Percentiles rank a stretch among this genome's conserved stretches.
phyloP scores from a whole-genome alignment of 2,329 filamentous ascomycete genomes.

The Arachnomyces sp. region DNA sequence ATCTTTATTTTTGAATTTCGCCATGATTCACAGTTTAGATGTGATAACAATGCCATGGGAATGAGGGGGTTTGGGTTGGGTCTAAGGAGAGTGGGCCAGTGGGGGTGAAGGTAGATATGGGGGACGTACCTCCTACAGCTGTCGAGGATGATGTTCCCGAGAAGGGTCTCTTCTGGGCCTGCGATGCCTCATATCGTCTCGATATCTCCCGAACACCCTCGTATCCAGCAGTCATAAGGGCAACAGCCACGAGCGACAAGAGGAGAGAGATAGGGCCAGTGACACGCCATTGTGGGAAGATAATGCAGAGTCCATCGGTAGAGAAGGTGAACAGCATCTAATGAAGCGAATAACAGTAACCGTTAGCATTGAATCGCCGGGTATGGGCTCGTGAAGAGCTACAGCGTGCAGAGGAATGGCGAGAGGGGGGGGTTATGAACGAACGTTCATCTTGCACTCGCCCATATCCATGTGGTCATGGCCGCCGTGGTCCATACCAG shows the following conservation, averaged over 20 bases:
- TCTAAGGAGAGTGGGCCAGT: too few relatives aligned
- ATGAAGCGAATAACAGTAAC: conserved; percentile 1
- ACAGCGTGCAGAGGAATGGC: not conserved
- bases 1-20: conserved; percentile 3
- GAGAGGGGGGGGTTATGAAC: conserved; percentile 24
- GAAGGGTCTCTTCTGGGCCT: conserved; percentile 30
- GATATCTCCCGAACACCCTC: conserved; percentile 74
- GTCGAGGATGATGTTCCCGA: too few relatives aligned
- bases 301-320: conserved; percentile 86
- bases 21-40: conserved; percentile 1
- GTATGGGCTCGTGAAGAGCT: not conserved
- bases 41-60: too few relatives aligned
- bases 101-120: not conserved
- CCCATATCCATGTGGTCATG: conserved; percentile 53
- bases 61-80: too few relatives aligned
- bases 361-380: not conserved
- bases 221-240: conserved; percentile 82
- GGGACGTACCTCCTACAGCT: not conserved
- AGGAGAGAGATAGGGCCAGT: conserved; percentile 64
- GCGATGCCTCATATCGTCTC: conserved; percentile 61
- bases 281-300: conserved; percentile 88
- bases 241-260: conserved; percentile 72
- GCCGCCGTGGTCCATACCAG: conserved; percentile 44
- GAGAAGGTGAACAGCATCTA: conserved; percentile 99
- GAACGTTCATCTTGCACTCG: conserved; percentile 84